Base-by-base conservation (phyloP, 1,284 basidiomycete species). In the Sphaerobolus stellatus region DNA sequence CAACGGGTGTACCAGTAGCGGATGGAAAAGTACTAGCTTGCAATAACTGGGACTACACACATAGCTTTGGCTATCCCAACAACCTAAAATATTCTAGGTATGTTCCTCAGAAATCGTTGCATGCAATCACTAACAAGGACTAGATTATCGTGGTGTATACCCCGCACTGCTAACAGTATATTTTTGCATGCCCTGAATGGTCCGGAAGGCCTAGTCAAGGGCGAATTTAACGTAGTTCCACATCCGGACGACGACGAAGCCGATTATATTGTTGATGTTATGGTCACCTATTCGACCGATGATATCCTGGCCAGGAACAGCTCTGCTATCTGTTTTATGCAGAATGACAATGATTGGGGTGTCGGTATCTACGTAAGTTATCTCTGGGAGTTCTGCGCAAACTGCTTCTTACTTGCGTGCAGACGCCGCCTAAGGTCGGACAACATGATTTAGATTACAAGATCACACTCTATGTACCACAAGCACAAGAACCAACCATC, bases 291-390 rank as follows among this genome's bases (percentile, higher is more conserved):
- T 38, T 8, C 16, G 20, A 6, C 13, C 22, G 34, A 48, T 20
- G 46, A 54, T 25, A 3, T 2, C 20, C 4, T 13, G 6, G 52
- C 52, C 8, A 47, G 34, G 18, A 49, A 54, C 29, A 48, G 45
- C 28, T 40, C 52, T 33, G 52, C 52, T 16, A 43, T 54, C 18
- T 54, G 52, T 29, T 24, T 54, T n/a, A 48, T 54, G 46, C 52
- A 54, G 20, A n/a, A 24, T 7, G 25, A 33, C 18, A 25, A 49
- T 31, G 41, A n/a, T 5, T 54, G 52, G 52, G 52, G 52, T 2
- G 36, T 54, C 5, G 52, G 52, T 2, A 40, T 54, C 20, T 54
- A 54, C 31, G 52, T 54, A 20, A 49, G 52, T 49, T 28, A 22
- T 27, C 13, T n/a, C 25, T 18, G 5, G n/a, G 16, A 11, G 20